These are phyloP conservation scores for Oxytropis ochrocephala DNA, from an alignment of 306 rosid species.

Conservation along the genomic window DNA sequence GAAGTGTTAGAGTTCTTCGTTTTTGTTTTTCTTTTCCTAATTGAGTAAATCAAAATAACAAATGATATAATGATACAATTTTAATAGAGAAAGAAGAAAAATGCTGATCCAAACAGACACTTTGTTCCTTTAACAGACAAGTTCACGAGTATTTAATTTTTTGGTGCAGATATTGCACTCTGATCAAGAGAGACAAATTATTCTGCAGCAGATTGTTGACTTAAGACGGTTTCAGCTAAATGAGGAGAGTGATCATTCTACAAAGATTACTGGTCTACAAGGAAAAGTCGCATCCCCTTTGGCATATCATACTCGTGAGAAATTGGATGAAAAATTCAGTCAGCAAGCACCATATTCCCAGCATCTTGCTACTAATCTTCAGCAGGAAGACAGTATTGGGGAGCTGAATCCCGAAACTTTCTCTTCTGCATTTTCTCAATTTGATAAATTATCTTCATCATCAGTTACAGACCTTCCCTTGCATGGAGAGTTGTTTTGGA, in stretches of 20 bases:
- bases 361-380: constrained; percentile 20
- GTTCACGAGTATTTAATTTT: background rate
- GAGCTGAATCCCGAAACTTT: constrained; percentile 40
- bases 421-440: constrained; percentile 46
- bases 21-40: background rate
- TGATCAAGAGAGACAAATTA: constrained; percentile 36
- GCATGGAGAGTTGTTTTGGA: constrained; percentile 67
- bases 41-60: background rate
- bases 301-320: constrained; percentile 19
- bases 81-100: background rate
- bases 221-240: constrained; percentile 52
- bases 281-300: constrained; percentile 33
- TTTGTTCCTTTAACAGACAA: background rate
- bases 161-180: constrained; percentile 34
- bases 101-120: background rate
- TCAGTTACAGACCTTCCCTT: constrained; percentile 43
- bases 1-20: background rate
- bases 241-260: constrained; percentile 27
- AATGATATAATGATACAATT: background rate
- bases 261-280: constrained; percentile 24
- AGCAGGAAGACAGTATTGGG: constrained; percentile 23
- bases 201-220: constrained; percentile 71
- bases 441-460: constrained; percentile 45
- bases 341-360: constrained; percentile 28
- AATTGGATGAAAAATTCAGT: constrained; percentile 32